Evolutionary conservation across 306 rosid species (phyloP).

Genomic region (Mimosa bimucronata): DNA sequence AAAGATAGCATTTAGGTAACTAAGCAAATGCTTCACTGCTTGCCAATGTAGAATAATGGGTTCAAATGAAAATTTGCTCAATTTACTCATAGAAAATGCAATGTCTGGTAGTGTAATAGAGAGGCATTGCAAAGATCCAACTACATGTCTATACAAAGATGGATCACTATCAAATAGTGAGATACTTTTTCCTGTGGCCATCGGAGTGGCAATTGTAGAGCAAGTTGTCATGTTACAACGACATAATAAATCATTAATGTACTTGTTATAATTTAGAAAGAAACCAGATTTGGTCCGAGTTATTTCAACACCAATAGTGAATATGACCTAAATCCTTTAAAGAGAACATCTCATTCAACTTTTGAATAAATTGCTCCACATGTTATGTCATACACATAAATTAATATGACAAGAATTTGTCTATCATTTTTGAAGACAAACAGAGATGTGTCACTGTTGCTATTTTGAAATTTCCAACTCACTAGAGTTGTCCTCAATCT

Average conservation of each 20-base stretch:
- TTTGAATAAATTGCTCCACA: too few species aligned
- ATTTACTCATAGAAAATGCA: neutral
- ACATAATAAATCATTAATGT: too few species aligned
- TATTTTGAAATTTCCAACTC: neutral
- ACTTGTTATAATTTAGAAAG: too few species aligned
- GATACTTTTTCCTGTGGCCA: neutral
- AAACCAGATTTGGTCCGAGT: too few species aligned
- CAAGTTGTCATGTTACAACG: too few species aligned
- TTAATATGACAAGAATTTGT: neutral
- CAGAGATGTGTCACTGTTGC: neutral
- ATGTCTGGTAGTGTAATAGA: neutral
- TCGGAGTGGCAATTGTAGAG: neutral
- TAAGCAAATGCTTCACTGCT: neutral
- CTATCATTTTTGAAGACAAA: neutral
- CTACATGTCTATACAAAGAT: neutral
- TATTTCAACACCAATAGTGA: too few species aligned
- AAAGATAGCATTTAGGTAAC: neutral
- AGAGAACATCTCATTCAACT: neutral
- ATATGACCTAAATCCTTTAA: too few species aligned
- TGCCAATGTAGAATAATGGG: neutral
- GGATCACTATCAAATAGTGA: neutral
- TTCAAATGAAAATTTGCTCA: neutral
- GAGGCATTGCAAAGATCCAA: neutral
- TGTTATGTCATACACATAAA: neutral
- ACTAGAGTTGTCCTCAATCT: neutral